Evolutionary conservation across 768 basidiomycete species (phyloP).

Genomic region (Podaxis carcinomalis): DNA sequence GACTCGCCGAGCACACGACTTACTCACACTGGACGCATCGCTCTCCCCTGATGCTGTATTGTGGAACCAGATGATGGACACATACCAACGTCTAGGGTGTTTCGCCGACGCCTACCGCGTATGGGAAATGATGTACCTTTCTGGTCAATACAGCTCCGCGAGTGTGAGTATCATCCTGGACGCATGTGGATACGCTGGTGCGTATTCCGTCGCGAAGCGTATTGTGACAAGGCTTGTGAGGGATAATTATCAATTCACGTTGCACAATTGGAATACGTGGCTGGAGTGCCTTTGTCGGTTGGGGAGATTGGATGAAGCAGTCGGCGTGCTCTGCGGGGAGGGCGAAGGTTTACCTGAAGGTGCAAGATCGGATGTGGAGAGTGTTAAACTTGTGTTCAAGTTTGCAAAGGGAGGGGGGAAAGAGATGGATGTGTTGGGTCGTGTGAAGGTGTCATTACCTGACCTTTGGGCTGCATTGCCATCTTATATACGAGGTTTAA

Average conservation of each 20-base stretch:
- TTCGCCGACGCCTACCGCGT: conserved; percentile 70
- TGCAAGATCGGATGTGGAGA: conserved; percentile 41
- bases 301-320: conserved; percentile 61
- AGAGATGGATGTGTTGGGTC: conserved; percentile 40
- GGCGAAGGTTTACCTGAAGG: conserved; percentile 31
- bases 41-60: conserved; percentile 64
- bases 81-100: conserved; percentile 76
- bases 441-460: conserved; percentile 37
- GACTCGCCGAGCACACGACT: conserved; percentile 67
- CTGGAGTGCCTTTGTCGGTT: conserved; percentile 83
- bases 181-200: conserved; percentile 65
- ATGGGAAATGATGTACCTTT: conserved; percentile 71
- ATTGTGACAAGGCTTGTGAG: conserved; percentile 50
- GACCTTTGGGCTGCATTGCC: conserved; percentile 26
- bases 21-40: conserved; percentile 75
- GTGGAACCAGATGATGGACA: conserved; percentile 86
- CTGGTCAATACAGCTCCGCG: conserved; percentile 52
- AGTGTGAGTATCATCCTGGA: conserved; percentile 84
- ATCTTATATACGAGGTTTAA: conserved; percentile 10
- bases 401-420: conserved; percentile 43
- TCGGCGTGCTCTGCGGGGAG: conserved; percentile 59
- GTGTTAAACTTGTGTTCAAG: conserved; percentile 48
- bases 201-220: conserved; percentile 45
- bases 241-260: conserved; percentile 49
- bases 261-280: conserved; percentile 76